Evolutionary conservation across 2,329 filamentous ascomycete genomes (phyloP).

Genomic region (Hirsutella rhossiliensis): DNA sequence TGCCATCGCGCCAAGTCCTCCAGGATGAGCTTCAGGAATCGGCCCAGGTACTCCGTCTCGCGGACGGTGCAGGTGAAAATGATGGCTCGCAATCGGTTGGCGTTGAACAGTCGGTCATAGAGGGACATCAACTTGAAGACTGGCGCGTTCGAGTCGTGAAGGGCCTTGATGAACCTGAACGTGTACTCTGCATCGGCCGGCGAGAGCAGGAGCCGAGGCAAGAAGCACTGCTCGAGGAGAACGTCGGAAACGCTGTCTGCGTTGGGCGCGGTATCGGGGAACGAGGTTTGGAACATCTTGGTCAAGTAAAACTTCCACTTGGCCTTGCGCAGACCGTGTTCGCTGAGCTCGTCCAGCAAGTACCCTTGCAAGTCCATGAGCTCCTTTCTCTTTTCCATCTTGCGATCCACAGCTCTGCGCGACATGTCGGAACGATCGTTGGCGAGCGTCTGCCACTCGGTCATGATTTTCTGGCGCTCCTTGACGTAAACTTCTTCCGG

Average conservation of each 20-base stretch:
- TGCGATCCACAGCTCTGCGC: constrained; percentile 53
- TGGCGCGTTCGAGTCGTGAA: constrained; percentile 74
- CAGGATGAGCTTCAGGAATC: constrained; percentile 74
- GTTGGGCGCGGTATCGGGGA: constrained; percentile 52
- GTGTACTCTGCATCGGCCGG: constrained; percentile 81
- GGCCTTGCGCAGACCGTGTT: constrained; percentile 54
- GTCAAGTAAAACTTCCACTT: constrained; percentile 58
- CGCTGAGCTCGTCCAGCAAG: constrained; percentile 61
- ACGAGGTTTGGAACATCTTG: constrained; percentile 70
- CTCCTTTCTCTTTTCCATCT: constrained; percentile 50
- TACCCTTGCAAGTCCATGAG: constrained; percentile 57
- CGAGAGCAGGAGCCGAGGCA: constrained; percentile 79
- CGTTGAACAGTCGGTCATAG: constrained; percentile 72
- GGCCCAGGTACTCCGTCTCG: constrained; percentile 86
- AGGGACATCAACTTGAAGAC: constrained; percentile 80
- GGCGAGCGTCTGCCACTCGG: constrained; percentile 53
- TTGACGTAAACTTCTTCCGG: constrained; percentile 67
- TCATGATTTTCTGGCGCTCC: constrained; percentile 58
- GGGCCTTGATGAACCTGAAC: constrained; percentile 73
- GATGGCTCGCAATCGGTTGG: constrained; percentile 67
- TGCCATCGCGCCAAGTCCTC: constrained; percentile 80
- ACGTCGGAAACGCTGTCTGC: constrained; percentile 58
- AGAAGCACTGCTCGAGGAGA: constrained; percentile 78
- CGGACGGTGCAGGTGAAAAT: constrained; percentile 85
- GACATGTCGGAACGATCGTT: constrained; percentile 64